phyloP scores from a whole-genome alignment of 257 asterid species.

The Solanum habrochaites region DNA sequence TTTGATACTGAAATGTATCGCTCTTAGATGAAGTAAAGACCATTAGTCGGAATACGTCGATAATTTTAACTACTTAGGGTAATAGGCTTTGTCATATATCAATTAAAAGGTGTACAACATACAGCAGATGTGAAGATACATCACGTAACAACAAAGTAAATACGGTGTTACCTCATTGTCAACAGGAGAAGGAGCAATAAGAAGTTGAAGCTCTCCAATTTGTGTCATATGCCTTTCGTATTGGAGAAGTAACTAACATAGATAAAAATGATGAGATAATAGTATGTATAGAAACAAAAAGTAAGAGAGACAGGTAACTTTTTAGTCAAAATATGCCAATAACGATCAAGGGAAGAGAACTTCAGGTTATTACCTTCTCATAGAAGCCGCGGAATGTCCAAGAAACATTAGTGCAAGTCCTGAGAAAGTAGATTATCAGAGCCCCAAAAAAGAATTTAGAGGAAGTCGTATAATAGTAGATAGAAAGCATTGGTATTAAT shows the following conservation, averaged over 20 bases:
- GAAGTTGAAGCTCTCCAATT: conserved; percentile 69
- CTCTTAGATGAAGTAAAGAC: neutral
- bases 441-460: neutral
- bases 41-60: neutral
- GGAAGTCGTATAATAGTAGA: neutral
- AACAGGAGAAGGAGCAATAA: conserved; percentile 29
- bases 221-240: conserved; percentile 65
- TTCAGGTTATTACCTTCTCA: conserved; percentile 53
- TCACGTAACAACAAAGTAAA: neutral
- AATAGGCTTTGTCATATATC: neutral
- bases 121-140: too few species aligned
- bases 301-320: neutral
- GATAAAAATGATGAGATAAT: neutral
- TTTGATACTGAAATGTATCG: too few species aligned
- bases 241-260: conserved; percentile 60
- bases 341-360: neutral
- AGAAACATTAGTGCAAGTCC: conserved; percentile 93
- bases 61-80: neutral
- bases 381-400: conserved; percentile 91
- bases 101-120: neutral
- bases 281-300: neutral
- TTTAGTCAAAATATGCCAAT: neutral
- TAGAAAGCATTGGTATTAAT: neutral
- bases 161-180: conserved; percentile 44
- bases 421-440: conserved; percentile 5